A percentile compares a stretch with the other conserved stretches of the same genome.
Evolutionary conservation across 2,329 filamentous ascomycete species (phyloP).

Genomic region (Phialophora macrospora): DNA sequence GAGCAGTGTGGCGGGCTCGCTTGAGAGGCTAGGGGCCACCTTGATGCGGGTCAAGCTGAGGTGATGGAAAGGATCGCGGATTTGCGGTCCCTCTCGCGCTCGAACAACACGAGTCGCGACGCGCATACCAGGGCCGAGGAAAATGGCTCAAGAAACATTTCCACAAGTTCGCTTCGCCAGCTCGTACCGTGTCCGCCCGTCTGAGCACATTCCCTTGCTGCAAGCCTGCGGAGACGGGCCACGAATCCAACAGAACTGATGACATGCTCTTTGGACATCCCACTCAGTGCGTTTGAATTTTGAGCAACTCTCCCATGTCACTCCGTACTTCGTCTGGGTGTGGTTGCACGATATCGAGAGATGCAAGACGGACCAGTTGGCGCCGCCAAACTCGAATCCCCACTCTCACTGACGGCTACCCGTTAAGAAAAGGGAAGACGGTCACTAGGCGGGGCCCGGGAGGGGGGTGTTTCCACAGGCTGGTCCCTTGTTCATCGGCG

Average conservation of each 20-base stretch:
- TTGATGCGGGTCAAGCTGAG: conserved; percentile 20
- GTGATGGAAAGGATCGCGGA: conserved; percentile 25
- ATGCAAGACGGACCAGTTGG: conserved; percentile 13
- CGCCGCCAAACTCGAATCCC: conserved; percentile 15
- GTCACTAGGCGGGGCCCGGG: conserved; percentile 4
- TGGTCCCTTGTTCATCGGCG: conserved; percentile 11
- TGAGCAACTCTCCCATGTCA: conserved; percentile 11
- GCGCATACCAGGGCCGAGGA: background rate
- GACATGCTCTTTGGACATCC: conserved; percentile 7
- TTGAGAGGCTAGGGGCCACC: background rate
- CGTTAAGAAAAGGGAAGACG: conserved; percentile 9
- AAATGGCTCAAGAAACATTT: conserved; percentile 24
- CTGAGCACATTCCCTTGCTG: conserved; percentile 17
- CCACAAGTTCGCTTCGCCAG: conserved; percentile 16
- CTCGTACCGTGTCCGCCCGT: conserved; percentile 16
- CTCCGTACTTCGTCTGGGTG: background rate
- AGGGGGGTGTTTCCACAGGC: conserved; percentile 9
- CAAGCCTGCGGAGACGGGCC: conserved; percentile 23
- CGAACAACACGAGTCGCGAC: conserved; percentile 13
- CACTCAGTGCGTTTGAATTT: conserved; percentile 5
- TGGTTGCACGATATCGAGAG: conserved; percentile 15
- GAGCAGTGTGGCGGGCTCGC: background rate
- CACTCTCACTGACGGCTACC: conserved; percentile 14
- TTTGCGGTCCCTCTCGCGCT: conserved; percentile 19
- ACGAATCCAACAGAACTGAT: conserved; percentile 16